Percentiles rank a stretch among this genome's conserved stretches.
phyloP scores from a whole-genome alignment of 345 rosid genomes.

The Carallia pectinifolia region DNA sequence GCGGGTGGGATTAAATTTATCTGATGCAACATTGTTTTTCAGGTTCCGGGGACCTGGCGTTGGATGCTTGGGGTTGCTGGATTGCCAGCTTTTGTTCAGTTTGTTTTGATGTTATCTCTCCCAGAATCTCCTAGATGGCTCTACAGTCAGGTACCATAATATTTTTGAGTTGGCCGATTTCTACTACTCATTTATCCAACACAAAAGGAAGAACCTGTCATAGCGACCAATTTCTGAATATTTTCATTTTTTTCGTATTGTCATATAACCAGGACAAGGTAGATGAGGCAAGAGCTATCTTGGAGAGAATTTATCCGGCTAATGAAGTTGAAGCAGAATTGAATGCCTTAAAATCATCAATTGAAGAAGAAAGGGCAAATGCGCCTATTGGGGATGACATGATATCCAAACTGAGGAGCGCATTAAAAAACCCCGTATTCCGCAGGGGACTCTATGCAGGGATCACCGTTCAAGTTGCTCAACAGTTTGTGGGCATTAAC shows the following conservation, averaged over 20 bases:
- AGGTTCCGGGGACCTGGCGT: slow-evolving; percentile 66
- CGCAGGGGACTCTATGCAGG: slow-evolving; percentile 88
- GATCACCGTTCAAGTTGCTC: slow-evolving; percentile 84
- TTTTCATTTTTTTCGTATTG: neutral
- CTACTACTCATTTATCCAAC: too few relatives aligned
- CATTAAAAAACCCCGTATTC: slow-evolving; percentile 44
- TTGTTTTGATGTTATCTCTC: slow-evolving; percentile 56
- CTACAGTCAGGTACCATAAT: slow-evolving; percentile 41
- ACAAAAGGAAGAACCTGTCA: neutral
- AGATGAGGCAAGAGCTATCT: slow-evolving; percentile 56
- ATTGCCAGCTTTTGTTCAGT: slow-evolving; percentile 60
- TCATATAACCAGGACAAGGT: slow-evolving; percentile 33
- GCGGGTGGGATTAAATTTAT: neutral
- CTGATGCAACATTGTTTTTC: neutral
- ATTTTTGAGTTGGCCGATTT: neutral
- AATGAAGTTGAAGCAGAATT: slow-evolving; percentile 65
- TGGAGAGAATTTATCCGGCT: slow-evolving; percentile 61
- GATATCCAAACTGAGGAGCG: slow-evolving; percentile 58
- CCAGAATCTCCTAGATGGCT: slow-evolving; percentile 95
- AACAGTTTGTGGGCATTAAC: slow-evolving; percentile 91
- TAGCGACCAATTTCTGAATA: neutral
- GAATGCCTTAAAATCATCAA: slow-evolving; percentile 46
- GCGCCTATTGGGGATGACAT: slow-evolving; percentile 45
- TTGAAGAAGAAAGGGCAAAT: slow-evolving; percentile 61
- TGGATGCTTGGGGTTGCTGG: slow-evolving; percentile 94